A percentile compares a stretch with the other conserved stretches of the same genome.
Conservation (phyloP, 306 rosid species). For the Canavalia ensiformis region DNA sequence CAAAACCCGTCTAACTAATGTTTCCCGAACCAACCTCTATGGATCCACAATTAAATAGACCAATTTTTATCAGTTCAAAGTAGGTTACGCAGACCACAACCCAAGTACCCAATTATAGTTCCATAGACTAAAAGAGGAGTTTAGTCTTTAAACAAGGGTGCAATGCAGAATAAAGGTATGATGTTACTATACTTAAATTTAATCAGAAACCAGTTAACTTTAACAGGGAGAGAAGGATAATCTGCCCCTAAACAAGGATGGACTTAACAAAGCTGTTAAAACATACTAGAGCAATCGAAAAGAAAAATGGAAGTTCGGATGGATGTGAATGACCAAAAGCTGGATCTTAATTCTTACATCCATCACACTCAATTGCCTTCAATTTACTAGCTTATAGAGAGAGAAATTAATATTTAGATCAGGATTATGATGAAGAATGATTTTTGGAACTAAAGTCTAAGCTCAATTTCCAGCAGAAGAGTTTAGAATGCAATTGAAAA, state of each 20-base stretch:
- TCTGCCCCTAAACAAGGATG: background rate
- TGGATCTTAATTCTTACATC: background rate
- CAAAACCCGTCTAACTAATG: background rate
- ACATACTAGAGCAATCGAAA: too few relatives aligned
- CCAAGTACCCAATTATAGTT: background rate
- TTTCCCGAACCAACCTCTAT: background rate
- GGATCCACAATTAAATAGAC: background rate
- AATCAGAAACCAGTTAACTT: background rate
- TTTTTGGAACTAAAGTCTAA: background rate
- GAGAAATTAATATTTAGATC: background rate
- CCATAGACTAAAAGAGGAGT: too few relatives aligned
- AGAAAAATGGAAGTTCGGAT: too few relatives aligned
- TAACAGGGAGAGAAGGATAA: background rate
- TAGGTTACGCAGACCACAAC: background rate
- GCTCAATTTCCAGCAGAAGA: background rate
- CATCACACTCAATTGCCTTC: background rate
- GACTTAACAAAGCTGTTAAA: background rate
- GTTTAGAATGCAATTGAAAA: background rate
- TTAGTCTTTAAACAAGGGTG: too few relatives aligned
- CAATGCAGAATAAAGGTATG: background rate
- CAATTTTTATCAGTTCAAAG: too few relatives aligned
- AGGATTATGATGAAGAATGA: background rate
- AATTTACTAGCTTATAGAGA: background rate
- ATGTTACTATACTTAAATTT: background rate
- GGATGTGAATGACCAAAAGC: background rate